A percentile compares a stretch with the other conserved stretches of the same genome.
These are phyloP conservation scores for Lentinus polychrous DNA, from an alignment of 1,284 basidiomycete species.

Conservation along the genomic window DNA sequence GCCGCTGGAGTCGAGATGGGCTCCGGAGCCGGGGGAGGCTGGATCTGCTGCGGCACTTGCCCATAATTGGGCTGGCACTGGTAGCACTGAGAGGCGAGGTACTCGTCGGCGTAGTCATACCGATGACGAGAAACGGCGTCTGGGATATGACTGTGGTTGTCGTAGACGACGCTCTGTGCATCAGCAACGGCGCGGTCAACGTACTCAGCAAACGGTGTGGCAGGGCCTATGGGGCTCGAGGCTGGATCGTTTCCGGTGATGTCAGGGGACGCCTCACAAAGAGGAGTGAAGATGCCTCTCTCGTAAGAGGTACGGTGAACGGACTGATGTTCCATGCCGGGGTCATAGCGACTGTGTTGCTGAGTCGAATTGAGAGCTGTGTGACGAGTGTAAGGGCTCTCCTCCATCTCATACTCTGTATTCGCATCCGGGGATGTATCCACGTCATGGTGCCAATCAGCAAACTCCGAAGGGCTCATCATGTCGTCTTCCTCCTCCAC, in stretches of 20 bases:
- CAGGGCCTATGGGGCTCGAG: slow-evolving; percentile 64
- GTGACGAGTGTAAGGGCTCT: slow-evolving; percentile 15
- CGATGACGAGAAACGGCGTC: slow-evolving; percentile 14
- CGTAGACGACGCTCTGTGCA: slow-evolving; percentile 17
- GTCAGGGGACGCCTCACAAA: slow-evolving; percentile 62
- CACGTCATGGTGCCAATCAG: slow-evolving; percentile 21
- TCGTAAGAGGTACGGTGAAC: slow-evolving; percentile 25
- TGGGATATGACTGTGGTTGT: slow-evolving; percentile 4
- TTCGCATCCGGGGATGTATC: slow-evolving; percentile 14
- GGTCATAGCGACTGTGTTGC: slow-evolving; percentile 11
- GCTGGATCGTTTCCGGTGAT: slow-evolving; percentile 39
- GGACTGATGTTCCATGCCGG: background rate
- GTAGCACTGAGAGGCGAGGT: slow-evolving; percentile 19
- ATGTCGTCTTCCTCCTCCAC: slow-evolving; percentile 37
- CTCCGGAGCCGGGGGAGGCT: slow-evolving; percentile 27
- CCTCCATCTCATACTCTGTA: slow-evolving; percentile 17
- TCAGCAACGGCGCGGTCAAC: slow-evolving; percentile 63
- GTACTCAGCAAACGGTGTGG: slow-evolving; percentile 70
- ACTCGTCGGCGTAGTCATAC: slow-evolving; percentile 20
- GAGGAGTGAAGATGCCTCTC: slow-evolving; percentile 50
- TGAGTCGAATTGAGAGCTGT: slow-evolving; percentile 9
- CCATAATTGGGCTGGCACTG: slow-evolving; percentile 20
- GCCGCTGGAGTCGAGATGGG: slow-evolving; percentile 43
- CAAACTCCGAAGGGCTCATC: slow-evolving; percentile 28
- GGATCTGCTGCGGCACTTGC: slow-evolving; percentile 14